These are phyloP conservation scores for Macrolepiota albuminosa DNA, from an alignment of 768 basidiomycete species.

Conservation along the genomic window DNA sequence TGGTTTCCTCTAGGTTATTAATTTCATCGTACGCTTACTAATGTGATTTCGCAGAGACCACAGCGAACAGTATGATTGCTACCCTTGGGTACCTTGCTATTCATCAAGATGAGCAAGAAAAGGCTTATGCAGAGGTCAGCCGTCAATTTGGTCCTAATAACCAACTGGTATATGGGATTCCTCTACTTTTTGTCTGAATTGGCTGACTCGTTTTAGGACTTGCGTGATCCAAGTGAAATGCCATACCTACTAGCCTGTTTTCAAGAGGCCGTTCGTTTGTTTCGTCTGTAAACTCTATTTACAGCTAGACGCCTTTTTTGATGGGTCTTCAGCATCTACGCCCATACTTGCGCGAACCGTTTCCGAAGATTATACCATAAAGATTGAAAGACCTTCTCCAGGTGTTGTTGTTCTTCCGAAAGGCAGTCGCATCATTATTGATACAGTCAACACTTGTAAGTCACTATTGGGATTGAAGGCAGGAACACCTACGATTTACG, in stretches of 20 bases:
- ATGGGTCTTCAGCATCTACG: slow-evolving; percentile 13
- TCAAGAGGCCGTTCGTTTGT: slow-evolving; percentile 25
- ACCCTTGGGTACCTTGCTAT: slow-evolving; percentile 42
- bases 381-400: background rate
- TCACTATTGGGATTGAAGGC: background rate
- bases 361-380: slow-evolving; percentile 19
- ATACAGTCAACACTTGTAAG: slow-evolving; percentile 24
- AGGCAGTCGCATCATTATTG: slow-evolving; percentile 16
- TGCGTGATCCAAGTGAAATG: slow-evolving; percentile 17
- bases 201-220: slow-evolving; percentile 6
- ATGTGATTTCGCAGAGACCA: slow-evolving; percentile 34
- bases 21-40: background rate
- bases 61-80: slow-evolving; percentile 43
- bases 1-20: slow-evolving; percentile 9
- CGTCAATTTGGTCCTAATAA: slow-evolving; percentile 25
- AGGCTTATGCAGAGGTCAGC: slow-evolving; percentile 41
- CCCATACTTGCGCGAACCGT: slow-evolving; percentile 22
- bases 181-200: background rate
- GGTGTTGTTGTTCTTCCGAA: slow-evolving; percentile 6
- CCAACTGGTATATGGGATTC: slow-evolving; percentile 20
- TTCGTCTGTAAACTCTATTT: slow-evolving; percentile 17
- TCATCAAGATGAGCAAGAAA: slow-evolving; percentile 43
- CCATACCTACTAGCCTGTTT: slow-evolving; percentile 24
- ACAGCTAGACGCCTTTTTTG: background rate
- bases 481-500: background rate